Evolutionary conservation across 202 grass and related monocot species (phyloP).

Genomic region (Saccharum hybrid): DNA sequence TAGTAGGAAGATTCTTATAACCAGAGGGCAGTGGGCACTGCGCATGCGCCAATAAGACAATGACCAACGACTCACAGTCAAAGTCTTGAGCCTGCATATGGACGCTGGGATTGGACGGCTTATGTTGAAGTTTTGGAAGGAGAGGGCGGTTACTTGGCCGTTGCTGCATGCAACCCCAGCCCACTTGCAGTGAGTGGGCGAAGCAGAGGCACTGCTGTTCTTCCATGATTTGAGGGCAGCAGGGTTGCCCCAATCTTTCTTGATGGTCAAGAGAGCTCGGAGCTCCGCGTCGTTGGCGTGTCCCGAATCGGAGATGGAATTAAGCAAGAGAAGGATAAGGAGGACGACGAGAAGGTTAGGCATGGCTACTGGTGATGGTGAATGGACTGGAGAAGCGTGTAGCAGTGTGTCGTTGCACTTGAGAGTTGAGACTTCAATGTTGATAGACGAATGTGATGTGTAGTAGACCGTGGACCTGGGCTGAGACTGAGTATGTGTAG

Average conservation of each 20-base stretch:
- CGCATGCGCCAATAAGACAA: no score
- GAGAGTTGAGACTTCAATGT: no score
- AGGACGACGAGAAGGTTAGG: neutral
- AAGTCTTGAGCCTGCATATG: constrained; percentile 51
- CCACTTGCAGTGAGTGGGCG: constrained; percentile 39
- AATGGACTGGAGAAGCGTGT: neutral
- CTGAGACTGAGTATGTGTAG: neutral
- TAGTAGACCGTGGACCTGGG: neutral
- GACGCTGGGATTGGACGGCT: constrained; percentile 42
- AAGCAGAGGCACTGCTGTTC: neutral
- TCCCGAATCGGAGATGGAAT: neutral
- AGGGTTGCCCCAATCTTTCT: constrained; percentile 52
- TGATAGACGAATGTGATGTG: neutral
- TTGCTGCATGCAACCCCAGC: constrained; percentile 29
- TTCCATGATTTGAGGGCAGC: constrained; percentile 52
- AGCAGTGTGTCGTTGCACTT: neutral
- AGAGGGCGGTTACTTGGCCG: constrained; percentile 24
- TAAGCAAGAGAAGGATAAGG: neutral
- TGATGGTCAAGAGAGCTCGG: constrained; percentile 44
- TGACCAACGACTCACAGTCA: no score
- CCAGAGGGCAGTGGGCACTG: no score
- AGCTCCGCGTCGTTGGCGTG: constrained; percentile 9
- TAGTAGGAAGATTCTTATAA: no score
- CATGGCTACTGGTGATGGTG: neutral
- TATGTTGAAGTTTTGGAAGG: neutral